Base-by-base conservation (phyloP, 2,329 filamentous ascomycete genomes). In the Phyllosticta paracitricarpa region DNA sequence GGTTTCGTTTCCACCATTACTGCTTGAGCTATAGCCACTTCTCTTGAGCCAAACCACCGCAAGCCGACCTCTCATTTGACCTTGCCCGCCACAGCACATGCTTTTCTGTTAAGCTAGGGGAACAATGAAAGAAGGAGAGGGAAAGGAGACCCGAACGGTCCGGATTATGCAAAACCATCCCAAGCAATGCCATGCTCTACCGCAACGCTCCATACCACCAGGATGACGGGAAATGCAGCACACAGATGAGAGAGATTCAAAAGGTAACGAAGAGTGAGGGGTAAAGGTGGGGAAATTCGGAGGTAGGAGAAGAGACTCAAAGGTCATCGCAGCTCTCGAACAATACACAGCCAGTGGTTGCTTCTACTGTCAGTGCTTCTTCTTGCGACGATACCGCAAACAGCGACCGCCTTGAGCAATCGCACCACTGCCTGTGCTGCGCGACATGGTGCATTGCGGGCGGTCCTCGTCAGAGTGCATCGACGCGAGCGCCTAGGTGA, bases 361-460 rank as follows among this genome's bases (percentile, higher is more conserved):
- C 4, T 6, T 14, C n/a, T 3, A 7, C 6, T 7, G 14, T 48
- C 40, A 48, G 24, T n/a, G 17, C 30, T 54, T 59, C 57, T 71
- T 73, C 62, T 69, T 69, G n/a, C 66, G 66, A 51, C 65, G 67
- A 53, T 67, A 68, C 8, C 70, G 65, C 61, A 74, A 65, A 80
- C 79, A 58, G 8, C 85, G 79, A 56, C 86, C 82, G 28, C 79
- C 77, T 67, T 79, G 80, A 22, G 81, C 81, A 55, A 84, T 77
- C 30, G 73, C 74, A 1, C 81, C 81, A 61, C 76, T 76, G 53
- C 79, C 79, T 54, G 72, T 79, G 67, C 80, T 86, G 58, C 94
- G 87, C 64, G 91, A 96, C 91, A 99, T 97, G 62, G 93, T 88
- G 66, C 89, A 94, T 35, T 84, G 78, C 0, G 94, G 90, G 59